Evolutionary conservation across 2,329 filamentous ascomycete species (phyloP), one percentile per base, ranked within the genome.

Genomic region (Fusarium lateritium): DNA sequence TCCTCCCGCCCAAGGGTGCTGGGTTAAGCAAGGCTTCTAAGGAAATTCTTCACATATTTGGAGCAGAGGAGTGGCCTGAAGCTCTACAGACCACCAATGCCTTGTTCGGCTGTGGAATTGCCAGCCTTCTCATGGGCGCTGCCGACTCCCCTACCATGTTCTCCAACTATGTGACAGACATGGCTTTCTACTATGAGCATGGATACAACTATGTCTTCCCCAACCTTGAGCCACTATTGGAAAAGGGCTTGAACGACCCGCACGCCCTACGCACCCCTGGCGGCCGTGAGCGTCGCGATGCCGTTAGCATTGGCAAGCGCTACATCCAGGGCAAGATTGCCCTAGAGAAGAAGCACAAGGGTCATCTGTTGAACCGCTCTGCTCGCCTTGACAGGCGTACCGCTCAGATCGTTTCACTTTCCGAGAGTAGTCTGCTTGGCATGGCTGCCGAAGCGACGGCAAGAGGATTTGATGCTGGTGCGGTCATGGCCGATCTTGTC

Each of bases 171-270:
- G 67, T 73, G 3, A 72, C 70, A 0, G 70, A 72, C 42, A 72
- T 72, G 70, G 70, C 65, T 0, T 72, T 72, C 2, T 72, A 72
- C 56, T 72, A 72, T 26, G 70, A 72, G 31, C 70, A 72, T 33
- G 70, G 70, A 11, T 72, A 72, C 56, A 72, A 72, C 58, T 73
- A 72, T 11, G 67, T 72, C n/a, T 72, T 72, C 5, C 70, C 70
- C 3, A 62, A 65, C 13, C 65, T 72, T 4, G 70, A 72, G 14
- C 58, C 68, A 1, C 54, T 72, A 2, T 17, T 71, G 11, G 56
- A 73, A 19, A 67, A 57, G 26, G 70, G 70, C 4, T 44, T 72
- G 3, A 9, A 43, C 7, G 70, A 72, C 47, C 65, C 61, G 0
- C 70, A 72, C 42, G 70, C 70, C 2, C 65, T 72, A 36, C 39